Evolutionary conservation across 495 filamentous ascomycete genomes (phyloP).

Genomic region (Jackrogersella multiformis): DNA sequence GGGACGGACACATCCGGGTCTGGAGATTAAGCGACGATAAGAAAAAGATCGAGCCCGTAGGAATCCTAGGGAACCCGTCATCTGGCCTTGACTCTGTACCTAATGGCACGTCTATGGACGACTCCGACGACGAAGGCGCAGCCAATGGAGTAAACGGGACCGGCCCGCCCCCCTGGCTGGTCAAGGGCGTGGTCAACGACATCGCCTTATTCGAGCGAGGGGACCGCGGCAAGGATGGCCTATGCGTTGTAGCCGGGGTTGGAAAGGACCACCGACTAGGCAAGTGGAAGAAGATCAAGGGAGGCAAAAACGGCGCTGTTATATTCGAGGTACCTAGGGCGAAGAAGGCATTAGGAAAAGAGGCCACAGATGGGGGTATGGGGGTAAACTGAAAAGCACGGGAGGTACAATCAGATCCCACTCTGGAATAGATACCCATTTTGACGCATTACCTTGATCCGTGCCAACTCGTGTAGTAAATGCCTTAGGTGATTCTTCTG

Average conservation of each 20-base stretch:
- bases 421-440: slow-evolving; percentile 41
- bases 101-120: slow-evolving; percentile 22
- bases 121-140: slow-evolving; percentile 21
- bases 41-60: slow-evolving; percentile 75
- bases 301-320: slow-evolving; percentile 78
- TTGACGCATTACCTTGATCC: background rate
- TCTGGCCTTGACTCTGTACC: background rate
- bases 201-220: slow-evolving; percentile 84
- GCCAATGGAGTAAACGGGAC: slow-evolving; percentile 18
- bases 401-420: slow-evolving; percentile 19
- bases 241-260: slow-evolving; percentile 82
- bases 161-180: slow-evolving; percentile 27
- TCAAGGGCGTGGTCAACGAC: slow-evolving; percentile 85
- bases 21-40: slow-evolving; percentile 89
- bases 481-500: too few species aligned
- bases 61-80: slow-evolving; percentile 63
- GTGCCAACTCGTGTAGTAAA: background rate
- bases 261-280: slow-evolving; percentile 88
- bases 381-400: slow-evolving; percentile 22
- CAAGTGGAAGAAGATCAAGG: slow-evolving; percentile 70
- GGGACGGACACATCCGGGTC: slow-evolving; percentile 88
- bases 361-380: slow-evolving; percentile 23
- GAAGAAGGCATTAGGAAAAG: slow-evolving; percentile 41
- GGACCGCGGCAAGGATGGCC: slow-evolving; percentile 72
- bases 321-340: slow-evolving; percentile 79